Evolutionary conservation across 2,329 filamentous ascomycete genomes (phyloP).

Genomic region (Elsinoe perseae): DNA sequence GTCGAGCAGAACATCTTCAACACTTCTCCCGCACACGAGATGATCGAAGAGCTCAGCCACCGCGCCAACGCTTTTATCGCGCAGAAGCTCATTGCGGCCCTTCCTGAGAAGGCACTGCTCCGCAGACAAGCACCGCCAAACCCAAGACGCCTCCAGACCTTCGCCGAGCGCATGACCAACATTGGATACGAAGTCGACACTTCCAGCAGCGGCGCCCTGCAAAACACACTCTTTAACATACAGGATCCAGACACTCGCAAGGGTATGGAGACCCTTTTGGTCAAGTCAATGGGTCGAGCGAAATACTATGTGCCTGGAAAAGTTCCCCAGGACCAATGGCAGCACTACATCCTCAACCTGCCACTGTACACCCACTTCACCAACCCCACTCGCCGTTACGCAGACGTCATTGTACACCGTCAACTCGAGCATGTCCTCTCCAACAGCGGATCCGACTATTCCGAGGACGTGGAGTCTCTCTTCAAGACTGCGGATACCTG

Average conservation of each 20-base stretch:
- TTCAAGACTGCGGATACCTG: slow-evolving; percentile 90
- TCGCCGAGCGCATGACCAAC: slow-evolving; percentile 86
- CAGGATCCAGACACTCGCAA: slow-evolving; percentile 83
- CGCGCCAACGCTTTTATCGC: slow-evolving; percentile 88
- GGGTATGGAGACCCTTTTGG: slow-evolving; percentile 92
- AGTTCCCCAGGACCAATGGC: slow-evolving; percentile 65
- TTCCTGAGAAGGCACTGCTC: slow-evolving; percentile 88
- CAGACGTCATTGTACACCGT: slow-evolving; percentile 89
- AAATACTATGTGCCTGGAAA: slow-evolving; percentile 89
- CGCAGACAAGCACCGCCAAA: slow-evolving; percentile 82
- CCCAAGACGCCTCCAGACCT: slow-evolving; percentile 77
- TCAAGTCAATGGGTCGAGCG: slow-evolving; percentile 93
- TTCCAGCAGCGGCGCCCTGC: slow-evolving; percentile 79
- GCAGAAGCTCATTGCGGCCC: slow-evolving; percentile 65
- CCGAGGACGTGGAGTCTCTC: slow-evolving; percentile 78
- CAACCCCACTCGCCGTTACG: slow-evolving; percentile 86
- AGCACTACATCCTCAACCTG: slow-evolving; percentile 87
- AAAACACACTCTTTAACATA: slow-evolving; percentile 91
- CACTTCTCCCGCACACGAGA: slow-evolving; percentile 77
- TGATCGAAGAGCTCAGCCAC: slow-evolving; percentile 91
- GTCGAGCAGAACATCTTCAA: slow-evolving; percentile 96
- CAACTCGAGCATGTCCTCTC: slow-evolving; percentile 75
- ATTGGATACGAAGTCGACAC: slow-evolving; percentile 86
- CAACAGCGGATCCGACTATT: slow-evolving; percentile 73
- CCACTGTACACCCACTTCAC: slow-evolving; percentile 97